Percentiles rank a stretch among this genome's conserved stretches.
These are phyloP conservation scores for Anisodus acutangulus DNA, from an alignment of 257 asterid genomes.

Conservation along the genomic window DNA sequence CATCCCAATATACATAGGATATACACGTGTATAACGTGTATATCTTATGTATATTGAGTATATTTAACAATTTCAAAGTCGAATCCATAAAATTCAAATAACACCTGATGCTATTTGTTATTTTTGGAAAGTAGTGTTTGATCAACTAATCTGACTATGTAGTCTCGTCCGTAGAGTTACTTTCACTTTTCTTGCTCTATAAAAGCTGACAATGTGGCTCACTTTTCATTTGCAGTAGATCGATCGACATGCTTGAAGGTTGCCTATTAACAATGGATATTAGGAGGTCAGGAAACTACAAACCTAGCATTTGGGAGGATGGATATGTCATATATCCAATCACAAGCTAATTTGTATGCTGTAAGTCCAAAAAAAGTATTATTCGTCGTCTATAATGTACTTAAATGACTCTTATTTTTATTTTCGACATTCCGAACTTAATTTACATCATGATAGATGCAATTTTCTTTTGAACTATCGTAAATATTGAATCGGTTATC, in stretches of 20 bases:
- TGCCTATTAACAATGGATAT: neutral
- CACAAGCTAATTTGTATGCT: constrained; percentile 38
- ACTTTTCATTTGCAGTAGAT: neutral
- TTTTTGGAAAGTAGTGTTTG: neutral
- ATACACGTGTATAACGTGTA: too few species aligned
- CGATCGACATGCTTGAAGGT: neutral
- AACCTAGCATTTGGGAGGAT: constrained; percentile 52
- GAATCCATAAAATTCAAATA: too few species aligned
- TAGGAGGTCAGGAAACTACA: constrained; percentile 55
- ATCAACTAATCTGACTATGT: too few species aligned
- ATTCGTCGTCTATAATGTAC: too few species aligned
- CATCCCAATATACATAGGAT: too few species aligned
- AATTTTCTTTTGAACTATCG: neutral
- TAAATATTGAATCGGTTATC: too few species aligned
- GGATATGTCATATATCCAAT: constrained; percentile 47
- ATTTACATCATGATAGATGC: neutral
- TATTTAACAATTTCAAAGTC: too few species aligned
- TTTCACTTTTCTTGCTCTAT: neutral
- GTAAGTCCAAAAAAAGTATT: constrained; percentile 32
- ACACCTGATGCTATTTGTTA: neutral
- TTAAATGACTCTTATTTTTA: neutral
- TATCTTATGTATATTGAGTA: too few species aligned
- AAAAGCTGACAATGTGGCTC: neutral
- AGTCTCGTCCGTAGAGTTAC: neutral
- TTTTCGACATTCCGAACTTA: neutral